Evolutionary conservation across 495 filamentous ascomycete genomes (phyloP), one percentile per base, ranked within the genome.

Genomic region (Daldinia loculata): DNA sequence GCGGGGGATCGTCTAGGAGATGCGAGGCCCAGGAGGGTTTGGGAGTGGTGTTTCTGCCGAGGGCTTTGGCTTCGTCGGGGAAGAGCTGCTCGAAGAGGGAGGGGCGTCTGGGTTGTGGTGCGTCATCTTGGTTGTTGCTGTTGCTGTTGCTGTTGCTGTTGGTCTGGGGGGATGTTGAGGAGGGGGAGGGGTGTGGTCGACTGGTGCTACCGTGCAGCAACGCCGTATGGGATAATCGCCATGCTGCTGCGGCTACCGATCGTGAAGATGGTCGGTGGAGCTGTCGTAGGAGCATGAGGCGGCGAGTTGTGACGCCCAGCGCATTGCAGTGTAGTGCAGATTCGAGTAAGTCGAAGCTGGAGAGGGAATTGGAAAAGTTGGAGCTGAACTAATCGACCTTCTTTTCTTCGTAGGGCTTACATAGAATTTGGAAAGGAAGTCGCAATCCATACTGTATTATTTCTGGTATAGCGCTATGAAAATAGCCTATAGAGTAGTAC

Each of bases 61-160:
- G 69, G 30, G 38, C 22, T 48, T 73, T 73, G 9, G 76, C 77
- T 45, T 85, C 80, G 66, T 86, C 85, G 6, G 88, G 87, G 63
- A 90, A 89, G 0, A 90, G 80, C 70, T 86, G 81, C 36, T 87
- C 85, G 55, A 89, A 81, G n/a, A 89, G 80, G 7, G 87, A 84
- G 39, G 70, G 57, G 27, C 56, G 53, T 29, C 12, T 48, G 4
- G 15, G 57, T 36, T 60, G 38, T 15, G 12, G 53, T 34, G 15
- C 61, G 29, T 61, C 57, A 38, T 64, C 36, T 41, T 63, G 30
- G 4, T 41, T n/a, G 22, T 50, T 26, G 2, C 38, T 5, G 8
- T 24, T 51, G 17, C 5, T 27, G 9, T 27, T 27, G 26, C 38
- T 15, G 8, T 14, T 9, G 50, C 17, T 56, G 27, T 17, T 56